These are phyloP conservation scores for Penicillium corylophilum DNA, from an alignment of 2,329 filamentous ascomycete species.

Conservation along the genomic window DNA sequence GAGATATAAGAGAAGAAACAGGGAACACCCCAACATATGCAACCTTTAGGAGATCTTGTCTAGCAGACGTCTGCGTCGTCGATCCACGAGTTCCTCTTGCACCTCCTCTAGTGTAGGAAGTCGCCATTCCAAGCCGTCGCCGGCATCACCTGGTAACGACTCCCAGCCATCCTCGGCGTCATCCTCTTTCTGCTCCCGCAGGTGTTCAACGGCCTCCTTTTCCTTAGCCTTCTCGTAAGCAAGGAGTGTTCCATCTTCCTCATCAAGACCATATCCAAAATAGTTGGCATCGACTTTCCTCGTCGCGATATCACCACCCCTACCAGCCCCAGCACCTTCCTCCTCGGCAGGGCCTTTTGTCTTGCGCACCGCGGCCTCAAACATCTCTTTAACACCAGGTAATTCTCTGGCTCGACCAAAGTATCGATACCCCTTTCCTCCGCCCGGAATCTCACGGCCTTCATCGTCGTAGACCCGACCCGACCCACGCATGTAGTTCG, in stretches of 20 bases:
- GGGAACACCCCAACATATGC: constrained; percentile 2
- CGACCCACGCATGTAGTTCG: constrained; percentile 85
- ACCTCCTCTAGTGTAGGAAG: constrained; percentile 87
- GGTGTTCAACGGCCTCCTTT: constrained; percentile 70
- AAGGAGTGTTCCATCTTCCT: constrained; percentile 80
- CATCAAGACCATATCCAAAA: constrained; percentile 90
- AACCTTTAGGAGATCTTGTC: constrained; percentile 65
- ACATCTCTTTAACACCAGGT: constrained; percentile 93
- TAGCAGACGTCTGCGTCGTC: constrained; percentile 76
- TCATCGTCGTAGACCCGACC: constrained; percentile 71
- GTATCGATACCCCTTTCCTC: constrained; percentile 89
- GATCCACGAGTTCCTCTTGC: constrained; percentile 87
- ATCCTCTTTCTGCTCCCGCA: constrained; percentile 60
- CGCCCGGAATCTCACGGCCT: constrained; percentile 66
- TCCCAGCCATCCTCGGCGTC: constrained; percentile 72
- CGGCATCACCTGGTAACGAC: constrained; percentile 78
- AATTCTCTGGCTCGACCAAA: constrained; percentile 88
- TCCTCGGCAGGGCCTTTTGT: constrained; percentile 65
- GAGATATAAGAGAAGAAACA: constrained; percentile 12
- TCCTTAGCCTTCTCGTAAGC: constrained; percentile 82
- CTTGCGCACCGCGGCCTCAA: constrained; percentile 70
- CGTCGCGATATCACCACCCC: constrained; percentile 44
- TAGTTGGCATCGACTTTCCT: constrained; percentile 88
- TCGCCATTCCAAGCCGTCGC: constrained; percentile 78
- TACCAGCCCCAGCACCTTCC: constrained; percentile 60